phyloP scores from a whole-genome alignment of 2,329 filamentous ascomycete species.

The Paradendryphiella salina region DNA sequence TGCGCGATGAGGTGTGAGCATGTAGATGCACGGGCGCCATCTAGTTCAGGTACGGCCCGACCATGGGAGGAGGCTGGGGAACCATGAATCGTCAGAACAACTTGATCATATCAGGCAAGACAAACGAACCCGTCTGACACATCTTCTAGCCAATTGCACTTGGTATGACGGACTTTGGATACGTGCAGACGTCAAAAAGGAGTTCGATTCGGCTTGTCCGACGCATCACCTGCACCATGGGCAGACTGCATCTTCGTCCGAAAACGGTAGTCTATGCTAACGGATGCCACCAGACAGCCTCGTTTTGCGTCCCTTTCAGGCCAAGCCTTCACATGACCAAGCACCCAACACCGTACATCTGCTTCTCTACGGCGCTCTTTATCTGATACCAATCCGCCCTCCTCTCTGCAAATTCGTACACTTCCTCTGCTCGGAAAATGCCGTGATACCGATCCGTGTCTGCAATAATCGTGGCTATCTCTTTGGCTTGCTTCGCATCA shows the following conservation, averaged over 20 bases:
- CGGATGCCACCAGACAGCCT: slow-evolving; percentile 7
- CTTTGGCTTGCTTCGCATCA: slow-evolving; percentile 81
- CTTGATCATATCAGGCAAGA: neutral
- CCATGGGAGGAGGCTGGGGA: slow-evolving; percentile 33
- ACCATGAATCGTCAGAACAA: slow-evolving; percentile 7
- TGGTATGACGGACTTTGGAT: neutral
- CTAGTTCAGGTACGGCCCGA: slow-evolving; percentile 25
- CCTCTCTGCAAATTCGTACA: slow-evolving; percentile 94
- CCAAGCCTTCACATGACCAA: slow-evolving; percentile 66
- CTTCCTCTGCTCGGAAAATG: slow-evolving; percentile 92
- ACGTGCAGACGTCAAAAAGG: neutral
- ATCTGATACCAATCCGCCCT: slow-evolving; percentile 95
- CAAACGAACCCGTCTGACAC: neutral
- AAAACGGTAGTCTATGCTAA: slow-evolving; percentile 22
- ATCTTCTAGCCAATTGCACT: neutral
- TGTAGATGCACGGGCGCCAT: slow-evolving; percentile 18
- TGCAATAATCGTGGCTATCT: slow-evolving; percentile 92
- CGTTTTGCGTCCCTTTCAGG: slow-evolving; percentile 2
- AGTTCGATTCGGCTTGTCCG: neutral
- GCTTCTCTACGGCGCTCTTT: slow-evolving; percentile 83
- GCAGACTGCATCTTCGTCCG: slow-evolving; percentile 14
- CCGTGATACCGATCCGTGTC: slow-evolving; percentile 88
- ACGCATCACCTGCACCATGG: slow-evolving; percentile 15
- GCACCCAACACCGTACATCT: slow-evolving; percentile 96
- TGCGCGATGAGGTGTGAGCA: slow-evolving; percentile 23